phyloP scores from a whole-genome alignment of 2,329 filamentous ascomycete genomes.

The Nectriaceae sp. region DNA sequence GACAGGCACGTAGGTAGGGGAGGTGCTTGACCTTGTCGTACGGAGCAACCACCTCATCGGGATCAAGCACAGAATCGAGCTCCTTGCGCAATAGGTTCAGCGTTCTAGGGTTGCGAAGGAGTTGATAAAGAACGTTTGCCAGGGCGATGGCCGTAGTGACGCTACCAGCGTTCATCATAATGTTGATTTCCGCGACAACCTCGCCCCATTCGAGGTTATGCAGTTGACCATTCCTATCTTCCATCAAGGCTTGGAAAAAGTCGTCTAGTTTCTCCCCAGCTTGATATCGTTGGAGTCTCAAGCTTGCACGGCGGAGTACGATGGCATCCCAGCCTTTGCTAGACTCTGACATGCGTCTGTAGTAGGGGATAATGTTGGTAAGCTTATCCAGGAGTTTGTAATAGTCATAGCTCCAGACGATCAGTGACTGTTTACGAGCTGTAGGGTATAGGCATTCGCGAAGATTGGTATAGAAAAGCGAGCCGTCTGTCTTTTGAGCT shows the following conservation, averaged over 20 bases:
- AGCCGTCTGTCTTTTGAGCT: slow-evolving; percentile 46
- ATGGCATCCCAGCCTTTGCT: slow-evolving; percentile 42
- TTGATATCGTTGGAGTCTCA: slow-evolving; percentile 19
- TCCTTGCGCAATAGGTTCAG: slow-evolving; percentile 44
- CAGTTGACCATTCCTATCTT: slow-evolving; percentile 41
- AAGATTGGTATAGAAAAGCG: slow-evolving; percentile 45
- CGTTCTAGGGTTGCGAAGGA: slow-evolving; percentile 46
- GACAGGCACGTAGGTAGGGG: slow-evolving; percentile 52
- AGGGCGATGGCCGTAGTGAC: slow-evolving; percentile 52
- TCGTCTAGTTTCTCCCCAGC: slow-evolving; percentile 58
- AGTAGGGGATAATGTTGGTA: slow-evolving; percentile 48
- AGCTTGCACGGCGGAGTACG: slow-evolving; percentile 41
- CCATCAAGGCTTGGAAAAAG: slow-evolving; percentile 59
- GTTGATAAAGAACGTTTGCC: slow-evolving; percentile 52
- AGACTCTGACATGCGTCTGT: slow-evolving; percentile 16
- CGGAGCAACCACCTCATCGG: slow-evolving; percentile 44
- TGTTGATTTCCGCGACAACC: slow-evolving; percentile 56
- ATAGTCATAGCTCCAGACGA: slow-evolving; percentile 55
- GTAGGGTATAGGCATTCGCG: slow-evolving; percentile 52
- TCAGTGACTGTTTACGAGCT: slow-evolving; percentile 48
- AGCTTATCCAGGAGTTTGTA: slow-evolving; percentile 51
- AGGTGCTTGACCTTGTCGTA: slow-evolving; percentile 53
- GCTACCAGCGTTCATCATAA: slow-evolving; percentile 55
- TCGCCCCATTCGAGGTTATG: slow-evolving; percentile 55
- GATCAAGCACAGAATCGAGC: slow-evolving; percentile 44